phyloP scores from a whole-genome alignment of 495 filamentous ascomycete species.

The Recurvomyces mirabilis region DNA sequence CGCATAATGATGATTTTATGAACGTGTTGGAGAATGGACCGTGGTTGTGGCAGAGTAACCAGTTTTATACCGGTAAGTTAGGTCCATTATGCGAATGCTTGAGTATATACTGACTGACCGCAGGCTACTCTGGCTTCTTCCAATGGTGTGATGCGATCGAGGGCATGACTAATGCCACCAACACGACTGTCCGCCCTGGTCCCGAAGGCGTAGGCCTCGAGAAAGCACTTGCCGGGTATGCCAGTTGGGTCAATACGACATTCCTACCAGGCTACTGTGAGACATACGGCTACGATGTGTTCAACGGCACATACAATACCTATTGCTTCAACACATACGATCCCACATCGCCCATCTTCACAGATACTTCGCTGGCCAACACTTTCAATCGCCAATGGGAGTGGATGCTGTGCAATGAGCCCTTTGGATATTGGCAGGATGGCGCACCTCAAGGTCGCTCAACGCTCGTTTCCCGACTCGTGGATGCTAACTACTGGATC shows the following conservation, averaged over 20 bases:
- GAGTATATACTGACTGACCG: no score
- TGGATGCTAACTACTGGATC: conserved; percentile 46
- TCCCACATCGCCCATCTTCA: conserved; percentile 44
- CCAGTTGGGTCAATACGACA: conserved; percentile 38
- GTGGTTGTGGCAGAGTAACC: conserved; percentile 48
- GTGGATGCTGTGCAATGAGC: conserved; percentile 59
- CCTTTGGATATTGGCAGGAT: conserved; percentile 50
- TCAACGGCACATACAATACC: conserved; percentile 34
- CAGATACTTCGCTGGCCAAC: conserved; percentile 43
- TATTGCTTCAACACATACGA: conserved; percentile 51
- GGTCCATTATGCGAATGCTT: no score
- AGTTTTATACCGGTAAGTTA: conserved; percentile 34
- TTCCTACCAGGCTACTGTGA: conserved; percentile 39
- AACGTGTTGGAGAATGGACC: conserved; percentile 44
- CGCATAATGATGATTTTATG: conserved; percentile 50
- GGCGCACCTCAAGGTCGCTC: conserved; percentile 24
- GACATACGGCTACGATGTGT: conserved; percentile 36
- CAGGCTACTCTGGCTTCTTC: no score
- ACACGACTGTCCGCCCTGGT: conserved; percentile 23
- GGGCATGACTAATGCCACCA: conserved; percentile 24
- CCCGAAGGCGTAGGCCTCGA: conserved; percentile 42
- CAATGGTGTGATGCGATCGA: conserved; percentile 44
- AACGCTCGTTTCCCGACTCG: conserved; percentile 40
- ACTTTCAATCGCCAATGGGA: conserved; percentile 48
- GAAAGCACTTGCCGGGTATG: conserved; percentile 44